phyloP scores from a whole-genome alignment of 2,329 filamentous ascomycete genomes.

The Aspergillus sp. region DNA sequence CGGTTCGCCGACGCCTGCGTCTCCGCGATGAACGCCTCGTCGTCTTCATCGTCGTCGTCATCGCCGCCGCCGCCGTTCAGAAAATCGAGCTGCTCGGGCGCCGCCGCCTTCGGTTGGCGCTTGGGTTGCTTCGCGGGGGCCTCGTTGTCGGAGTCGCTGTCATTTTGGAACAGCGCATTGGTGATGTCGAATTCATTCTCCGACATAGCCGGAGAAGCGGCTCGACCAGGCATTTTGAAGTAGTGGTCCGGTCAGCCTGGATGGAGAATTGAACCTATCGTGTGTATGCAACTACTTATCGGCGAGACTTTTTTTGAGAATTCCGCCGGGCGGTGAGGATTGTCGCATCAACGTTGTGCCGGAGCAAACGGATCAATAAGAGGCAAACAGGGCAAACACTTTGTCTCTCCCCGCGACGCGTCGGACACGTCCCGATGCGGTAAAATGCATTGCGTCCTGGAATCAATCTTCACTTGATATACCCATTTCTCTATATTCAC shows the following conservation, averaged over 20 bases:
- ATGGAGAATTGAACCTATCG: neutral
- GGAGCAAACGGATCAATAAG: conserved; percentile 10
- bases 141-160: conserved; percentile 51
- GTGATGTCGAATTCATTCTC: conserved; percentile 93
- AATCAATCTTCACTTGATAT: conserved; percentile 6
- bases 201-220: conserved; percentile 77
- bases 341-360: conserved; percentile 19
- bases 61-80: conserved; percentile 60
- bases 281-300: conserved; percentile 8
- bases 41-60: conserved; percentile 59
- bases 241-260: neutral
- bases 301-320: conserved; percentile 25
- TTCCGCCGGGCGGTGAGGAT: conserved; percentile 32
- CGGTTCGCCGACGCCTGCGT: conserved; percentile 85
- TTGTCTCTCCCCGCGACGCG: conserved; percentile 34
- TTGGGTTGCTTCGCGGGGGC: conserved; percentile 48
- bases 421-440: conserved; percentile 43
- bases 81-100: conserved; percentile 50
- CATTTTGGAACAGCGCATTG: conserved; percentile 68
- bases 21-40: conserved; percentile 88
- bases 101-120: conserved; percentile 48
- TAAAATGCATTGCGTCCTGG: conserved; percentile 32
- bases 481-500: neutral
- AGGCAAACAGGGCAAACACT: conserved; percentile 20
- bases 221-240: conserved; percentile 67